Percentiles rank a stretch among this genome's conserved stretches.
Evolutionary conservation across 352 stramenopile genomes (phyloP).

Genomic region (Phytophthora ohioensis): DNA sequence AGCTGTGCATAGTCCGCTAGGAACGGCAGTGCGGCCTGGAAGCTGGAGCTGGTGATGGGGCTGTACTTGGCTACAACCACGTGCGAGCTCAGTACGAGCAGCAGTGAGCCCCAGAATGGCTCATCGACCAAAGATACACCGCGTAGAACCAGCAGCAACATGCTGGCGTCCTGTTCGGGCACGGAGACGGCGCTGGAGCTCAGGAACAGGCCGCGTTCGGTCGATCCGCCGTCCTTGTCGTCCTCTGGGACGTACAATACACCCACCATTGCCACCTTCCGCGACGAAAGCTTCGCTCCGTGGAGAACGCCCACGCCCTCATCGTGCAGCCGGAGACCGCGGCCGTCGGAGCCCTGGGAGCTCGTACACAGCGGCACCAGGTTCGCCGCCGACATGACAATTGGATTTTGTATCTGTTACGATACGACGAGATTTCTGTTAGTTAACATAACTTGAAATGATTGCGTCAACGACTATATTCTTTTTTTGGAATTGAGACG

Average conservation of each 20-base stretch:
- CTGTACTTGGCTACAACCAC: slow-evolving; percentile 53
- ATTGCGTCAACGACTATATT: too few relatives aligned
- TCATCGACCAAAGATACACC: slow-evolving; percentile 58
- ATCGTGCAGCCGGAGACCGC: slow-evolving; percentile 53
- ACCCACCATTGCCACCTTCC: slow-evolving; percentile 68
- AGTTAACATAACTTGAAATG: too few relatives aligned
- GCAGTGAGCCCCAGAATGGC: slow-evolving; percentile 70
- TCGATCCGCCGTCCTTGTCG: not conserved
- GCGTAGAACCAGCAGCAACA: slow-evolving; percentile 61
- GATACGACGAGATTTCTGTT: too few relatives aligned
- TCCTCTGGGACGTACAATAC: slow-evolving; percentile 53
- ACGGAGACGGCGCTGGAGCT: slow-evolving; percentile 51
- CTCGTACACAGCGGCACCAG: slow-evolving; percentile 74
- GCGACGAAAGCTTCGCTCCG: slow-evolving; percentile 45
- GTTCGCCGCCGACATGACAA: slow-evolving; percentile 18
- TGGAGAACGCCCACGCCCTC: slow-evolving; percentile 62
- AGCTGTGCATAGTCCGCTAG: slow-evolving; percentile 59
- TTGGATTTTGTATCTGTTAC: too few relatives aligned
- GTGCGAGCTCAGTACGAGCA: slow-evolving; percentile 70
- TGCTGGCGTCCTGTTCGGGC: slow-evolving; percentile 57
- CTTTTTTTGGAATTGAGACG: too few relatives aligned
- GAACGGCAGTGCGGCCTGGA: slow-evolving; percentile 57
- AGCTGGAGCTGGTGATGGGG: slow-evolving; percentile 48
- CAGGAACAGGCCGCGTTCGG: slow-evolving; percentile 66
- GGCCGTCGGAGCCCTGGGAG: slow-evolving; percentile 24